These are phyloP conservation scores for Mrakia hoshinonis DNA, from an alignment of 768 basidiomycete genomes.

Conservation along the genomic window DNA sequence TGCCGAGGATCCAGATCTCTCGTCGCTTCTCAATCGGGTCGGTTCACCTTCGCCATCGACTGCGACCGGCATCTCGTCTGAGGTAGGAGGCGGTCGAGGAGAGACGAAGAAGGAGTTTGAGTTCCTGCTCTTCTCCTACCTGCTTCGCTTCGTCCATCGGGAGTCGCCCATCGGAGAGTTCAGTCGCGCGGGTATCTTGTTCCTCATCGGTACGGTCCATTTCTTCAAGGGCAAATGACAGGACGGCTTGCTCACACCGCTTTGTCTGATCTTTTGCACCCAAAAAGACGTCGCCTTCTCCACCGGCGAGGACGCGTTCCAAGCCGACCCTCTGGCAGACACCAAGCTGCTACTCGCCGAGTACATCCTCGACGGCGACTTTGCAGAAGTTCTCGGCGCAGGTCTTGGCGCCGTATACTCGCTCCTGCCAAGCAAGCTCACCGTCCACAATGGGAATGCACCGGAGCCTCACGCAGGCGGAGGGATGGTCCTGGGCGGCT, in stretches of 20 bases:
- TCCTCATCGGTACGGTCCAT: constrained; percentile 44
- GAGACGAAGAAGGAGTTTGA: constrained; percentile 58
- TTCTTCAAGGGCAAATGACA: constrained; percentile 8
- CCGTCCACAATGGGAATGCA: constrained; percentile 44
- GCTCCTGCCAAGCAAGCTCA: constrained; percentile 75
- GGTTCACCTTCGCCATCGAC: constrained; percentile 32
- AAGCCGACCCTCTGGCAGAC: constrained; percentile 64
- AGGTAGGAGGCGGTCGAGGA: not conserved
- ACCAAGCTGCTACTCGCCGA: constrained; percentile 81
- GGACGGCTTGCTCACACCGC: constrained; percentile 33
- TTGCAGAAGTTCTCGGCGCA: constrained; percentile 92
- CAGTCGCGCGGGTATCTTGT: constrained; percentile 79
- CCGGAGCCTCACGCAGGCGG: constrained; percentile 33
- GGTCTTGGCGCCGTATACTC: constrained; percentile 90
- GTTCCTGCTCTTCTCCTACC: constrained; percentile 88
- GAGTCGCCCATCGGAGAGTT: constrained; percentile 91
- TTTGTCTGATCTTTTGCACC: constrained; percentile 33
- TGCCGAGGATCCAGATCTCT: constrained; percentile 51
- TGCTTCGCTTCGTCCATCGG: constrained; percentile 86
- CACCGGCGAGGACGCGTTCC: constrained; percentile 25
- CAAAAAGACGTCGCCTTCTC: constrained; percentile 28
- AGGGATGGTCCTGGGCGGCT: constrained; percentile 59
- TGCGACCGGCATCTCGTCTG: constrained; percentile 36
- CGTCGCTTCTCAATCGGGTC: constrained; percentile 37
- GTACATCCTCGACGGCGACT: constrained; percentile 92